Base-by-base conservation (phyloP, 78 protist species). In the Cyanophora paradoxa region DNA sequence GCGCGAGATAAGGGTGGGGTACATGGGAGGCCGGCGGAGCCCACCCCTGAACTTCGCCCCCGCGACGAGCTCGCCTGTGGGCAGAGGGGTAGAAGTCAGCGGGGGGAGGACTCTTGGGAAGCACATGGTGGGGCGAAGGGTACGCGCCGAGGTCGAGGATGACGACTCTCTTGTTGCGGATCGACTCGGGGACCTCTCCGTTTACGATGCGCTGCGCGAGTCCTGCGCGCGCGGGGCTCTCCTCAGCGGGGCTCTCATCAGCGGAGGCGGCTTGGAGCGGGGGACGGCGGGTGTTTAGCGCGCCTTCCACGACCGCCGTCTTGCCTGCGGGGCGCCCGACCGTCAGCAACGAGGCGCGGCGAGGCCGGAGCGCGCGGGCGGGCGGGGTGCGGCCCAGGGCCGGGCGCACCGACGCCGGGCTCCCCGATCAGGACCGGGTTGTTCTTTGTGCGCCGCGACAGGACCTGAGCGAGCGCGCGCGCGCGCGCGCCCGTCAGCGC, bases 301-400 rank as follows among this genome's bases (percentile, higher is more conserved):
- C n/a, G 33, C 99, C 99, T 34, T 95, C 99, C 16, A 88, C 98
- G 1, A 95, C 83, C 24, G 98, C 94, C 22, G 96, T 92, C 74
- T 92, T 87, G 24, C 92, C n/a, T n/a, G n/a, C n/a, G n/a, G n/a
- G n/a, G n/a, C n/a, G n/a, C n/a, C n/a, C n/a, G n/a, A n/a, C 90
- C 17, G n/a, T n/a, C n/a, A n/a, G n/a, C n/a, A n/a, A n/a, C n/a
- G n/a, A n/a, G n/a, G n/a, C n/a, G n/a, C n/a, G n/a, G n/a, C n/a
- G n/a, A n/a, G n/a, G n/a, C n/a, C n/a, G n/a, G n/a, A n/a, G n/a
- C n/a, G n/a, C n/a, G n/a, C n/a, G n/a, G n/a, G n/a, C n/a, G n/a
- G n/a, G n/a, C n/a, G n/a, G n/a, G n/a, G n/a, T n/a, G n/a, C n/a
- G n/a, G n/a, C n/a, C n/a, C n/a, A n/a, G n/a, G n/a, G n/a, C n/a